Evolutionary conservation across 164 flowering plant genomes (phyloP).

Genomic region (Nymphaea colorata): DNA sequence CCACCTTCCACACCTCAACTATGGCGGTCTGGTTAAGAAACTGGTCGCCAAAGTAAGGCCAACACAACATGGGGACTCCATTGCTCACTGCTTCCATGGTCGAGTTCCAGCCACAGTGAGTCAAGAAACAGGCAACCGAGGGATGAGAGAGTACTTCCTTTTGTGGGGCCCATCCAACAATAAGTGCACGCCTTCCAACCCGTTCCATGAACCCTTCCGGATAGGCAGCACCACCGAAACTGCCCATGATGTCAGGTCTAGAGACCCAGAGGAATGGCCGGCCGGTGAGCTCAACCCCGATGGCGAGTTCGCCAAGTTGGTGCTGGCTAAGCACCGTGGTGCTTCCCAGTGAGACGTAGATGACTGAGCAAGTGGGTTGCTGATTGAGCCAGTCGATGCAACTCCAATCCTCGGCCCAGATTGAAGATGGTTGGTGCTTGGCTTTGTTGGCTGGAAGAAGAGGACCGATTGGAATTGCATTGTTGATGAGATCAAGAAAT

Average conservation of each 20-base stretch:
- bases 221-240: neutral
- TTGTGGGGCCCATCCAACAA: slow-evolving; percentile 5
- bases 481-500: neutral
- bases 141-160: slow-evolving; percentile 4
- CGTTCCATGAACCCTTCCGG: slow-evolving; percentile 1
- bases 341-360: slow-evolving; percentile 6
- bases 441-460: neutral
- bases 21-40: neutral
- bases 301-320: slow-evolving; percentile 3
- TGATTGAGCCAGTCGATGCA: slow-evolving; percentile 8
- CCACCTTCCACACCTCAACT: slow-evolving; percentile 2
- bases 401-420: slow-evolving; percentile 4
- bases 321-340: neutral
- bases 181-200: neutral
- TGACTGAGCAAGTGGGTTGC: slow-evolving; percentile 1
- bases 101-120: slow-evolving; percentile 9
- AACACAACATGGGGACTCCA: slow-evolving; percentile 4
- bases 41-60: slow-evolving; percentile 10
- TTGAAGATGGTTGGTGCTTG: neutral
- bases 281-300: slow-evolving; percentile 2
- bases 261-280: slow-evolving; percentile 7
- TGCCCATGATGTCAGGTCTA: slow-evolving; percentile 3
- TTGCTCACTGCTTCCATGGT: slow-evolving; percentile 1
- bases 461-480: slow-evolving; percentile 2
- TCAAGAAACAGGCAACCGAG: slow-evolving; percentile 4